phyloP scores from a whole-genome alignment of 257 asterid genomes.

The Plantago ovata region DNA sequence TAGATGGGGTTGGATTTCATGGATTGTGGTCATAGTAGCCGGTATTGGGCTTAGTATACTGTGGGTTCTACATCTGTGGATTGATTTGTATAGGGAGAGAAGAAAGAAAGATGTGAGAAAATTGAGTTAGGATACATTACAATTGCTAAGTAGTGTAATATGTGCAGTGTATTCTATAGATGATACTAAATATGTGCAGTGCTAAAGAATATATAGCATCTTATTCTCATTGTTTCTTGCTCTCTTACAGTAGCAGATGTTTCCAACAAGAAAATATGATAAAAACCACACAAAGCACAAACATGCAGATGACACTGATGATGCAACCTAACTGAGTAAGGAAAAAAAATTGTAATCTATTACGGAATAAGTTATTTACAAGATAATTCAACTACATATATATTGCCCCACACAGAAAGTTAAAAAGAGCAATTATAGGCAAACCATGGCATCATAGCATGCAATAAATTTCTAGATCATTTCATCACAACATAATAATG shows the following conservation, averaged over 20 bases:
- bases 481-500: background rate
- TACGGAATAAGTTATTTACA: background rate
- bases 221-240: conserved; percentile 10
- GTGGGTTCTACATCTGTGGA: conserved; percentile 71
- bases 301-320: background rate
- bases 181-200: conserved; percentile 5
- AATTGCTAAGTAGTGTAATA: background rate
- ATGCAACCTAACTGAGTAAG: background rate
- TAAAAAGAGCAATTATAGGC: background rate
- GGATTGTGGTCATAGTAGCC: conserved; percentile 57
- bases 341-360: background rate
- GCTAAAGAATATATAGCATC: conserved; percentile 7
- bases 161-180: conserved; percentile 11
- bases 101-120: conserved; percentile 36
- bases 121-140: conserved; percentile 21
- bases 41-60: conserved; percentile 53
- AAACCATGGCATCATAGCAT: background rate
- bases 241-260: conserved; percentile 5
- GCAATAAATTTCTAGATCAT: conserved; percentile 2
- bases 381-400: conserved; percentile 15
- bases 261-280: background rate
- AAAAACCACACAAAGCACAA: no score
- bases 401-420: background rate
- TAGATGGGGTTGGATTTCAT: conserved; percentile 65
- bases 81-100: conserved; percentile 39